Base-by-base conservation (phyloP, 2,329 filamentous ascomycete species). In the Colletotrichum sp. region DNA sequence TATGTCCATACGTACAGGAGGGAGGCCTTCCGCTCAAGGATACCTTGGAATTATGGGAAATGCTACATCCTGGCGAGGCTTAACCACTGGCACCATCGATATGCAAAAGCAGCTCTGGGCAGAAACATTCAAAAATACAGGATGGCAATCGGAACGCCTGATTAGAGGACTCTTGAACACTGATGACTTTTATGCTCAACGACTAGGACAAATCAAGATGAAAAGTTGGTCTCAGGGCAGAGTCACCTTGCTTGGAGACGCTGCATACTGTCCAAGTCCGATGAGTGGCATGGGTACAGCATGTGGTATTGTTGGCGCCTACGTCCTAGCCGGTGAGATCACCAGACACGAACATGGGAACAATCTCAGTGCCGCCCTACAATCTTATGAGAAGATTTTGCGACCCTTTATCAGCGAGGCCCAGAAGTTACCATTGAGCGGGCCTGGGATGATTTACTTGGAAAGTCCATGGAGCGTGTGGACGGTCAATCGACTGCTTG, bases 281-380 rank as follows among this genome's bases (percentile, higher is more conserved):
- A 69, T 69, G 6, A 88, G 87, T 0, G 91, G 90, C 0, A 87
- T 89, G 84, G 90, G 90, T 0, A 90, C 89, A 0, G 88, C 87
- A 3, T 78, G 84, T 1, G 86, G 86, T 0, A 78, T 92, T 0
- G 80, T 89, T 2, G 87, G 87, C 0, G 89, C 90, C 1, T 92
- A 92, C 79, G 81, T 91, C 5, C 84, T 93, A 6, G 91, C 90
- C 0, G 91, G 91, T 4, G 90, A 91, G 81, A 81, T 90, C 21
- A 79, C 80, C 34, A 80, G 79, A 44, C 79, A 83, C 36, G 76
- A 77, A 12, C 15, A 81, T 10, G 24, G 59, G 9, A 57, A 39
- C 8, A 78, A 81, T 21, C 77, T 87, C n/a, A 13, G 10, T 16
- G 66, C 49, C 1, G 88, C 85, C 26, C 81, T 89, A 15, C 77